Evolutionary conservation across 2,329 filamentous ascomycete species (phyloP).

Genomic region (Mycosphaerella sp.): DNA sequence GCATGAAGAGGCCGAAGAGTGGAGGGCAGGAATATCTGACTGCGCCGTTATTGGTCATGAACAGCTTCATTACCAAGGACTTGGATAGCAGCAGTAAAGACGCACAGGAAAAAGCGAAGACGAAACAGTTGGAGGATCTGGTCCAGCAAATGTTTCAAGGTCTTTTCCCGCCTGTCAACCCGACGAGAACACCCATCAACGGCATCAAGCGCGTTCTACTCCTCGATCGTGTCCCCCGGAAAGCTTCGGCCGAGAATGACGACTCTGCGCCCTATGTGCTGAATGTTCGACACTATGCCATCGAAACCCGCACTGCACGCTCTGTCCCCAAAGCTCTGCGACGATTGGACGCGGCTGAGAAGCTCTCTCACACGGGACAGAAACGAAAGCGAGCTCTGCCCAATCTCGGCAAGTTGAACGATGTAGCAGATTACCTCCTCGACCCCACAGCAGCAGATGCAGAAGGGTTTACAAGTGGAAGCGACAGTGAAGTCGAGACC

Average conservation of each 20-base stretch:
- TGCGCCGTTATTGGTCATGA: slow-evolving; percentile 94
- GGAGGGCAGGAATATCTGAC: slow-evolving; percentile 75
- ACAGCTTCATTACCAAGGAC: slow-evolving; percentile 70
- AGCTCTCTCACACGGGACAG: slow-evolving; percentile 54
- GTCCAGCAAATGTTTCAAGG: slow-evolving; percentile 94
- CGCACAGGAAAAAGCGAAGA: slow-evolving; percentile 41
- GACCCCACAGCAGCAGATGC: slow-evolving; percentile 64
- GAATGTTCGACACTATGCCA: slow-evolving; percentile 89
- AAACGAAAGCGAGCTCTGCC: slow-evolving; percentile 54
- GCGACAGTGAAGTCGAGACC: slow-evolving; percentile 86
- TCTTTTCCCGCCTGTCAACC: slow-evolving; percentile 91
- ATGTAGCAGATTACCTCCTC: slow-evolving; percentile 91
- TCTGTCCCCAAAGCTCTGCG: slow-evolving; percentile 72
- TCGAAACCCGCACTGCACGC: slow-evolving; percentile 79
- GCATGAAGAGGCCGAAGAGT: slow-evolving; percentile 74
- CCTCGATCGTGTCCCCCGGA: slow-evolving; percentile 66
- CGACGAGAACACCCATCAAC: slow-evolving; percentile 78
- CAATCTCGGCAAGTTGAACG: slow-evolving; percentile 82
- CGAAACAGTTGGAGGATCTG: slow-evolving; percentile 91
- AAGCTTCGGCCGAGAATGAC: slow-evolving; percentile 20
- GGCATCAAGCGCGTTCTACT: slow-evolving; percentile 90
- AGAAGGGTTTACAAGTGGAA: slow-evolving; percentile 84
- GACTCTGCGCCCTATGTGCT: slow-evolving; percentile 56
- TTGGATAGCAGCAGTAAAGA: slow-evolving; percentile 32
- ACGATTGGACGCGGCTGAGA: slow-evolving; percentile 77